Conservation (phyloP, 2,329 filamentous ascomycete species). For the Calonectria montana region DNA sequence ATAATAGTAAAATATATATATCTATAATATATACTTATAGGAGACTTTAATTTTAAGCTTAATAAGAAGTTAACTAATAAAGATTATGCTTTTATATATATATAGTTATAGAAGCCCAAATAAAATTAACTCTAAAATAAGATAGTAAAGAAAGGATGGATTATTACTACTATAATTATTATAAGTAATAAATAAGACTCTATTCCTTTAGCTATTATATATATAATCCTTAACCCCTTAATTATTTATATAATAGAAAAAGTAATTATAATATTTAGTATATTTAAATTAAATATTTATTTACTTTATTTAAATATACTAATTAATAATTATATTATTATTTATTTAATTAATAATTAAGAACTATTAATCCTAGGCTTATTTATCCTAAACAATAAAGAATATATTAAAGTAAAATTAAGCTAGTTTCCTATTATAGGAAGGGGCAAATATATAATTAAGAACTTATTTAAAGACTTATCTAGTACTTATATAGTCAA, state of each 20-base stretch:
- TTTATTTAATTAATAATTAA: neutral
- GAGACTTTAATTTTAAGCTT: neutral
- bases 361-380: neutral
- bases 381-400: neutral
- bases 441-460: neutral
- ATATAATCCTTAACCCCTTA: too few relatives aligned
- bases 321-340: neutral
- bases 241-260: too few relatives aligned
- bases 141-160: neutral
- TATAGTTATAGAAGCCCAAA: neutral
- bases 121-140: neutral
- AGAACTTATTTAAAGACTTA: neutral
- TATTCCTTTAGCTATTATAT: neutral
- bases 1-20: too few relatives aligned
- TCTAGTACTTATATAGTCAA: neutral
- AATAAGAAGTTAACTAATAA: neutral
- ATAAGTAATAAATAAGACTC: neutral
- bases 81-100: neutral
- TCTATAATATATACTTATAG: too few relatives aligned
- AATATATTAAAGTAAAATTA: neutral
- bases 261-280: neutral
- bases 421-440: neutral
- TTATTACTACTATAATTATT: neutral
- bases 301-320: neutral
- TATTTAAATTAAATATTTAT: neutral